Conservation (phyloP, 768 basidiomycete genomes). For the Symmetrospora coprosmae region DNA sequence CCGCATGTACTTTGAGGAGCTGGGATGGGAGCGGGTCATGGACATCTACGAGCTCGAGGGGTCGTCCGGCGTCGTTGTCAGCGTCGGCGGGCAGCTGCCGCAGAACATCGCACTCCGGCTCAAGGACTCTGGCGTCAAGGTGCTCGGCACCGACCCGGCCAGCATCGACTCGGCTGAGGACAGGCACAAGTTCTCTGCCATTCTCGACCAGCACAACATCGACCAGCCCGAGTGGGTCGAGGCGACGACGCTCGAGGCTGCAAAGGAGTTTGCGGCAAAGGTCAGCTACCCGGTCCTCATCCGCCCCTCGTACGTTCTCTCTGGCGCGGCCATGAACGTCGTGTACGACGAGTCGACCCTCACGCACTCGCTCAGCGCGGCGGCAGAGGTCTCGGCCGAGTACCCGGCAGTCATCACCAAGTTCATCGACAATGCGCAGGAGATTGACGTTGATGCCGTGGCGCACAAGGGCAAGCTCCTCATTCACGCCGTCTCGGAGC, state of each 20-base stretch:
- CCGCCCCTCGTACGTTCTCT: conserved; percentile 94
- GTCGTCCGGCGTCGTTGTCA: conserved; percentile 85
- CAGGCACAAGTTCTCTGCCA: conserved; percentile 95
- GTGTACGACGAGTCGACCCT: conserved; percentile 79
- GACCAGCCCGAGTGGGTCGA: conserved; percentile 97
- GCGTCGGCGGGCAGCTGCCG: conserved; percentile 92
- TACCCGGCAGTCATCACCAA: conserved; percentile 98
- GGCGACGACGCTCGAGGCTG: conserved; percentile 70
- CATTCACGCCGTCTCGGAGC: conserved; percentile 91
- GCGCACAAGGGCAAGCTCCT: conserved; percentile 82
- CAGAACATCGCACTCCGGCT: conserved; percentile 96
- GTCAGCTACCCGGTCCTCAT: conserved; percentile 96
- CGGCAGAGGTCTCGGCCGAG: conserved; percentile 84
- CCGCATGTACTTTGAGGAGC: conserved; percentile 92
- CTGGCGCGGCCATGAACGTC: conserved; percentile 98
- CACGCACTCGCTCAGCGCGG: conserved; percentile 89
- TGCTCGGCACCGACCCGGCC: conserved; percentile 86
- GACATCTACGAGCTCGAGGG: conserved; percentile 96
- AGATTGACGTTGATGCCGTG: conserved; percentile 95
- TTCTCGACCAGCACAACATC: conserved; percentile 83
- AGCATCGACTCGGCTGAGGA: conserved; percentile 96
- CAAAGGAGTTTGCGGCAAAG: conserved; percentile 74
- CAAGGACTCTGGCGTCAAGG: conserved; percentile 76
- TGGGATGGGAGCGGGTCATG: conserved; percentile 96
- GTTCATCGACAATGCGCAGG: conserved; percentile 94